Percentiles rank a stretch among this genome's conserved stretches.
These are phyloP conservation scores for Colletotrichum tofieldiae DNA, from an alignment of 2,329 filamentous ascomycete species.

Conservation along the genomic window DNA sequence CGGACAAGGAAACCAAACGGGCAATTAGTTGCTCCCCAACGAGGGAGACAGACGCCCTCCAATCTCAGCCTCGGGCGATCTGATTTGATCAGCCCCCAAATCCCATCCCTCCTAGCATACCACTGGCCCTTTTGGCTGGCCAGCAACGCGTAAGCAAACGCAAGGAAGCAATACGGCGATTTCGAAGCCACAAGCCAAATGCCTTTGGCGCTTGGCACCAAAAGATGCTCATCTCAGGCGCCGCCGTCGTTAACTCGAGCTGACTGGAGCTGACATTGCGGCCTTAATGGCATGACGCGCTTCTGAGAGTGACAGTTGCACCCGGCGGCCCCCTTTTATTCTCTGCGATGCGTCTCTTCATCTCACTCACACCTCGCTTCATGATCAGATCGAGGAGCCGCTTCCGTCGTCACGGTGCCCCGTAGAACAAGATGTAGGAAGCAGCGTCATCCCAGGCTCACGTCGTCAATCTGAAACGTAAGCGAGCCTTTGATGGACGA, in stretches of 20 bases:
- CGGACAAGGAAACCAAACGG: conserved; percentile 14
- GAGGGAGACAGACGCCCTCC: conserved; percentile 8
- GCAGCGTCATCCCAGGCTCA: conserved; percentile 35
- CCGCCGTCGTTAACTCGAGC: background rate
- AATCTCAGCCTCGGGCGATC: conserved; percentile 22
- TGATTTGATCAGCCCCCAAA: conserved; percentile 15
- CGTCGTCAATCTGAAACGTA: conserved; percentile 38
- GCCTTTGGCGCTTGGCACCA: background rate
- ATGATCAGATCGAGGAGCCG: conserved; percentile 27
- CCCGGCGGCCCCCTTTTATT: background rate
- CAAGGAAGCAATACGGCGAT: background rate
- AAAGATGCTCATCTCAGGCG: background rate
- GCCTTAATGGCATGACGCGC: conserved; percentile 21
- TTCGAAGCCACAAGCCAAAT: background rate
- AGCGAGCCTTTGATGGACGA: conserved; percentile 33
- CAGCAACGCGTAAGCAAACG: conserved; percentile 11
- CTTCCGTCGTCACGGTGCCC: conserved; percentile 14
- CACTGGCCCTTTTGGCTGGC: conserved; percentile 8
- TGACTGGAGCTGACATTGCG: background rate
- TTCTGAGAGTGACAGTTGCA: conserved; percentile 16
- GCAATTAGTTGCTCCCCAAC: conserved; percentile 22
- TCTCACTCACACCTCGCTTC: conserved; percentile 3
- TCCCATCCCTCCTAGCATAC: conserved; percentile 31
- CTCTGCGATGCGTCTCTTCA: conserved; percentile 13
- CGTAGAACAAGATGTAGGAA: conserved; percentile 21